Evolutionary conservation across 2,329 filamentous ascomycete species (phyloP).

Genomic region (Aspergillus tubingensis): DNA sequence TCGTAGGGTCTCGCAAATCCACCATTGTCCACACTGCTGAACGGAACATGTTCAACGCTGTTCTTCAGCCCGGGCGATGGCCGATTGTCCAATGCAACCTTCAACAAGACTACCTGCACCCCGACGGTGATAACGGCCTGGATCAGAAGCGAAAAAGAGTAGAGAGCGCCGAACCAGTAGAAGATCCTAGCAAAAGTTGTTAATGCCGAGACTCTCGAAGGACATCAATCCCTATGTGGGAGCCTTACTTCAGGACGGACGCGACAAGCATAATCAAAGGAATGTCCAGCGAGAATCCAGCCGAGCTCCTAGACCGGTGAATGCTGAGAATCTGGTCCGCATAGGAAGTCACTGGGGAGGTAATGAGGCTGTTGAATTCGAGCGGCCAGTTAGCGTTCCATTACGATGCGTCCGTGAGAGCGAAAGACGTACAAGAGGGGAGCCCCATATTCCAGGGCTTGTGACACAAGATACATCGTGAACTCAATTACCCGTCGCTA

Average conservation of each 20-base stretch:
- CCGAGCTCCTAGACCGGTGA: constrained; percentile 59
- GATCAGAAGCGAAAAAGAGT: constrained; percentile 59
- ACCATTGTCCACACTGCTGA: constrained; percentile 32
- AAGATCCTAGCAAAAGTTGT: constrained; percentile 51
- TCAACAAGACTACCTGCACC: constrained; percentile 60
- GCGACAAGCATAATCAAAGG: constrained; percentile 68
- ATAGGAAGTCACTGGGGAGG: constrained; percentile 66
- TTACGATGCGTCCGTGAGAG: background rate
- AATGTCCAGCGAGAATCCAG: constrained; percentile 67
- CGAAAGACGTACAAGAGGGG: constrained; percentile 48
- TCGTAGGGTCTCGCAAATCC: constrained; percentile 55
- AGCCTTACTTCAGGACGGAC: constrained; percentile 61
- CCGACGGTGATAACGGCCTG: constrained; percentile 63
- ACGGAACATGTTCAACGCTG: constrained; percentile 45
- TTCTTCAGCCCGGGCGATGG: constrained; percentile 43
- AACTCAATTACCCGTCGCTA: background rate
- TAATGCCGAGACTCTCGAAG: background rate
- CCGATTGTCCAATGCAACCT: constrained; percentile 62
- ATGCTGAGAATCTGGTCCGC: constrained; percentile 68
- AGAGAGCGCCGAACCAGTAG: constrained; percentile 67
- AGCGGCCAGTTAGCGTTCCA: constrained; percentile 14
- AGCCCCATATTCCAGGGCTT: constrained; percentile 49
- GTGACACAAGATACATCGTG: constrained; percentile 43
- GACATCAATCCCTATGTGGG: background rate
- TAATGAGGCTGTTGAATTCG: constrained; percentile 52